Conservation (phyloP, 805 yeast species). For the Jamesozyma rosinii region DNA sequence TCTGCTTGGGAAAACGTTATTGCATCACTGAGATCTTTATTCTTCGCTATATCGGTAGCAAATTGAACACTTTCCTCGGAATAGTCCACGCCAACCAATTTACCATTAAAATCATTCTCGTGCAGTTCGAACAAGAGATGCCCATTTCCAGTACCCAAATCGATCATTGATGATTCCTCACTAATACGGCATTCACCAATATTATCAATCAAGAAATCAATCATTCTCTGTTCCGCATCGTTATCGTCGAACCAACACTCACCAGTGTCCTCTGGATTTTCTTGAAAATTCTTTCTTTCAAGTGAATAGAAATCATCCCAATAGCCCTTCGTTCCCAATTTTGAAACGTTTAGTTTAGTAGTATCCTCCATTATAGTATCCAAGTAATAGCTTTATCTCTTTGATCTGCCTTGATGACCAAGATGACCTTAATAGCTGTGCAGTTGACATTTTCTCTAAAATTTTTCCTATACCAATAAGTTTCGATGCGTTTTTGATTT, state of each 20-base stretch:
- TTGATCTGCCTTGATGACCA: no score
- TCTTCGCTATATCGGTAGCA: conserved; percentile 50
- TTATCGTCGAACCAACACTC: conserved; percentile 95
- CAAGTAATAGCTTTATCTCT: no score
- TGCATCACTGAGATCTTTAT: conserved; percentile 29
- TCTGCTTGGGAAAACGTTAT: conserved; percentile 59
- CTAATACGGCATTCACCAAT: conserved; percentile 30
- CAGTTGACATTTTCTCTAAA: no score
- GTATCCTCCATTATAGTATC: conserved; percentile 32
- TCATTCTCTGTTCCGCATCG: conserved; percentile 82
- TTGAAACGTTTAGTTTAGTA: conserved; percentile 56
- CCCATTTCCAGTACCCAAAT: conserved; percentile 95
- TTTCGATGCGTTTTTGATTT: background rate
- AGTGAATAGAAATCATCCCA: conserved; percentile 83
- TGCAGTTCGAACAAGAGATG: conserved; percentile 64
- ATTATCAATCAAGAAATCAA: conserved; percentile 56
- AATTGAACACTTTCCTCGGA: conserved; percentile 71
- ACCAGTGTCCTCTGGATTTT: conserved; percentile 78
- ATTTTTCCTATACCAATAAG: no score
- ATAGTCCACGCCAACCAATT: conserved; percentile 74
- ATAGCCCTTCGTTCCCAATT: conserved; percentile 78
- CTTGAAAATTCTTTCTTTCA: conserved; percentile 62
- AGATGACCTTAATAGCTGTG: no score
- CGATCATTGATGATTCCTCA: conserved; percentile 43
- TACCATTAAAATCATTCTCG: conserved; percentile 54